Conservation (phyloP, 805 yeast species). For the Candida saitoana region DNA sequence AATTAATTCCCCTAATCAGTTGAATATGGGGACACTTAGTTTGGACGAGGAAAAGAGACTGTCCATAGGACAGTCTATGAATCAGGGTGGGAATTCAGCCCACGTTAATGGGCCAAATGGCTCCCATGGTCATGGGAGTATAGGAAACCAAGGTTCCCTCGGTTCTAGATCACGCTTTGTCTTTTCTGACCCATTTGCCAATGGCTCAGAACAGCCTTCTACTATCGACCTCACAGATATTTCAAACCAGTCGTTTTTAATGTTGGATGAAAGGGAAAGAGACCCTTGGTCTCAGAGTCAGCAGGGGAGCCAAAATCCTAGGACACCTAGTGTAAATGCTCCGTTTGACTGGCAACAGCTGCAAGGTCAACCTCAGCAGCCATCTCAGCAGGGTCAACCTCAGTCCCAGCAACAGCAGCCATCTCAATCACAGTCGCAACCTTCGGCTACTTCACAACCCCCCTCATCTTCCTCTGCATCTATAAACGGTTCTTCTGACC, state of each 20-base stretch:
- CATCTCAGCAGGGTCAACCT: constrained; percentile 3
- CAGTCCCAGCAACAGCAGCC: constrained; percentile 1
- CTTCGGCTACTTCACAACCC: constrained; percentile 2
- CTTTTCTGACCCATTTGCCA: constrained; percentile 56
- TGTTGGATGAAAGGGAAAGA: constrained; percentile 46
- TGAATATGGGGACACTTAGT: constrained; percentile 9
- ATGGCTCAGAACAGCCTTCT: constrained; percentile 19
- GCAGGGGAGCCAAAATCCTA: constrained; percentile 34
- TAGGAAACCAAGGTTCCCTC: not conserved
- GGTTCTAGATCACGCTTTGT: constrained; percentile 55
- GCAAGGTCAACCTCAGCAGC: constrained; percentile 1
- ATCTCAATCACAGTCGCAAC: not conserved
- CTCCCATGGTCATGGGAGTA: not conserved
- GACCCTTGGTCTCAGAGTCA: constrained; percentile 37
- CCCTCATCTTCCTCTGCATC: not conserved
- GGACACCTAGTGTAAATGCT: constrained; percentile 30
- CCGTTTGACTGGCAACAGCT: constrained; percentile 29
- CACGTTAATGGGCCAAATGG: too few relatives aligned
- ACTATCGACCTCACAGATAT: constrained; percentile 32
- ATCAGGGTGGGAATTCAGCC: not conserved
- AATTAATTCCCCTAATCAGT: not conserved
- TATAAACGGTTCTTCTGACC: constrained; percentile 18
- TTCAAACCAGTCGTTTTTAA: constrained; percentile 39
- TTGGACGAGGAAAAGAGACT: constrained; percentile 39
- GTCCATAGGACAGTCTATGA: constrained; percentile 35